Percentiles rank a stretch among this genome's conserved stretches.
These are phyloP conservation scores for Colletotrichum chlorophyti DNA, from an alignment of 2,329 filamentous ascomycete species.

Conservation along the genomic window DNA sequence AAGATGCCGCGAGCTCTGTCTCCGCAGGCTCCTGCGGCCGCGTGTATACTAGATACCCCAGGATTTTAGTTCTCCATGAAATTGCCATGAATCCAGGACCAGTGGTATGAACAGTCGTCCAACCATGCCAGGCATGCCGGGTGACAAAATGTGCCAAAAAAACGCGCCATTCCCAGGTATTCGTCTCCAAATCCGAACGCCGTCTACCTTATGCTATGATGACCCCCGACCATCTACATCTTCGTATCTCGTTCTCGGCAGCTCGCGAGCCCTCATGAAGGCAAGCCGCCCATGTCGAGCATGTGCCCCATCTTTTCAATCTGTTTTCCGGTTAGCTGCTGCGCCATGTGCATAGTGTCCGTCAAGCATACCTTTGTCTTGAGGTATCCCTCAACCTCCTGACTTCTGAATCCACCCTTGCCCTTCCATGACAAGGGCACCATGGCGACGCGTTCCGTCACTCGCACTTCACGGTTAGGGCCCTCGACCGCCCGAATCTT, in stretches of 20 bases:
- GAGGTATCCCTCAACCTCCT: slow-evolving; percentile 92
- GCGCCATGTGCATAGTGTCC: background rate
- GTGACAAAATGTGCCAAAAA: slow-evolving; percentile 11
- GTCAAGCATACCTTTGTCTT: slow-evolving; percentile 80
- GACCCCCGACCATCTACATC: background rate
- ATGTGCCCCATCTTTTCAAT: slow-evolving; percentile 91
- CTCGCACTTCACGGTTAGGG: slow-evolving; percentile 83
- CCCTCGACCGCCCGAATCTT: slow-evolving; percentile 96
- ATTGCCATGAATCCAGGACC: slow-evolving; percentile 13
- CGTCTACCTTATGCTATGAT: slow-evolving; percentile 18
- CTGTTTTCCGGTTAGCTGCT: slow-evolving; percentile 45
- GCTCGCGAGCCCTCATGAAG: background rate
- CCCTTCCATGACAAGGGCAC: slow-evolving; percentile 93
- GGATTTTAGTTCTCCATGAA: slow-evolving; percentile 1
- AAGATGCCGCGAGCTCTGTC: too few species aligned
- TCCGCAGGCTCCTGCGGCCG: background rate
- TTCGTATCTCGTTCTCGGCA: too few species aligned
- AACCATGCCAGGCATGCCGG: background rate
- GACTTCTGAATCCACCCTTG: slow-evolving; percentile 80
- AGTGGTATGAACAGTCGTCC: slow-evolving; percentile 4
- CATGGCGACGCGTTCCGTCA: slow-evolving; percentile 93
- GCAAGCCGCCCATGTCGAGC: slow-evolving; percentile 59
- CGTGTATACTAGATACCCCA: background rate
- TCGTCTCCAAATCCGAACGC: slow-evolving; percentile 23
- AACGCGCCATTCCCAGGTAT: slow-evolving; percentile 27